These are phyloP conservation scores for Aspergillus flavus DNA, from an alignment of 2,329 filamentous ascomycete species.

Conservation along the genomic window DNA sequence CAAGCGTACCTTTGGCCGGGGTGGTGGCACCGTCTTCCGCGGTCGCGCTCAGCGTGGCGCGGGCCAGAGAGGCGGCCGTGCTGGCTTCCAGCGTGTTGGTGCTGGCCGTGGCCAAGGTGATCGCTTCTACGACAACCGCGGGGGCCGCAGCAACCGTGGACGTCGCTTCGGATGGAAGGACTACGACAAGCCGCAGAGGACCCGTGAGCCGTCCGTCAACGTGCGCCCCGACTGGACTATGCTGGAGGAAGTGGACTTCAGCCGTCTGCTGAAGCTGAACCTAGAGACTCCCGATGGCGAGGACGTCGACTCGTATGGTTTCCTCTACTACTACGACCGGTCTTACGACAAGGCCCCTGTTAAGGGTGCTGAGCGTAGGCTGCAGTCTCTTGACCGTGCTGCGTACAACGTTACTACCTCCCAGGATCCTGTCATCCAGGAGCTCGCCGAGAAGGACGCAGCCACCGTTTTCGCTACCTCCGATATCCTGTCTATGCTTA, in stretches of 20 bases:
- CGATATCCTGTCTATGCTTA: conserved; percentile 97
- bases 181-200: conserved; percentile 95
- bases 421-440: conserved; percentile 93
- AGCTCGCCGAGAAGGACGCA: conserved; percentile 92
- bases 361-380: conserved; percentile 83
- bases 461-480: conserved; percentile 96
- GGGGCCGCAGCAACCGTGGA: conserved; percentile 69
- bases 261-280: conserved; percentile 91
- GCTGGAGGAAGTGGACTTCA: conserved; percentile 98
- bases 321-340: conserved; percentile 98
- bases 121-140: conserved; percentile 69
- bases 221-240: conserved; percentile 95
- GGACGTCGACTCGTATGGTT: conserved; percentile 92
- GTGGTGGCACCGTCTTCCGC: conserved; percentile 87
- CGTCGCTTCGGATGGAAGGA: conserved; percentile 98
- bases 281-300: conserved; percentile 93
- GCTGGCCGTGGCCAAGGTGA: conserved; percentile 68
- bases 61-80: conserved; percentile 68
- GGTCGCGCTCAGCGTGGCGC: conserved; percentile 74
- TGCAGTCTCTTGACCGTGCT: conserved; percentile 86
- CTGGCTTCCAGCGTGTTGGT: conserved; percentile 72
- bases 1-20: conserved; percentile 80
- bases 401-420: conserved; percentile 98
- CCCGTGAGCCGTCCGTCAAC: conserved; percentile 93
- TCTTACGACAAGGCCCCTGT: conserved; percentile 91